These are phyloP conservation scores for Melaleuca alternifolia DNA, from an alignment of 345 rosid genomes.

Conservation along the genomic window DNA sequence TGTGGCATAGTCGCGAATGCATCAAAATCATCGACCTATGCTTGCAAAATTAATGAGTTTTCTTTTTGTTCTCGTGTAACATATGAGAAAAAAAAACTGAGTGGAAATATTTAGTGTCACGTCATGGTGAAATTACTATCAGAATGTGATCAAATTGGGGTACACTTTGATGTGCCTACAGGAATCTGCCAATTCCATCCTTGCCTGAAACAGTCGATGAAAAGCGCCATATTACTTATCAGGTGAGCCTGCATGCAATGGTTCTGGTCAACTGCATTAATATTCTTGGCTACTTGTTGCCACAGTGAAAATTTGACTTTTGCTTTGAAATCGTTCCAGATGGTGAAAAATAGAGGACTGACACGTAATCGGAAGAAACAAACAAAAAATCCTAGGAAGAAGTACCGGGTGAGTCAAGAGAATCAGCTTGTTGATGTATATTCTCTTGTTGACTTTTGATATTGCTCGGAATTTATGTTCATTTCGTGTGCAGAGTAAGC, in stretches of 20 bases:
- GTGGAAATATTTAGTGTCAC: too few relatives aligned
- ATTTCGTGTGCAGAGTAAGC: slow-evolving; percentile 31
- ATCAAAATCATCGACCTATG: too few relatives aligned
- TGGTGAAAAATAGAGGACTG: slow-evolving; percentile 57
- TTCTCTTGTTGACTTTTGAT: background rate
- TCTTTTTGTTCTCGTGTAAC: too few relatives aligned
- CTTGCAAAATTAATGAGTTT: too few relatives aligned
- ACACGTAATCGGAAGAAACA: slow-evolving; percentile 55
- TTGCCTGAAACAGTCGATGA: slow-evolving; percentile 59
- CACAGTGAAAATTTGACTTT: background rate
- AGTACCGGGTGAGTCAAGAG: slow-evolving; percentile 42
- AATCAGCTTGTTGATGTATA: background rate
- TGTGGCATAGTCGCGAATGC: too few relatives aligned
- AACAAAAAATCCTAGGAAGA: slow-evolving; percentile 74
- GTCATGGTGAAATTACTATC: too few relatives aligned
- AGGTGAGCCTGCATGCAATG: slow-evolving; percentile 23
- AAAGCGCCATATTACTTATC: slow-evolving; percentile 40
- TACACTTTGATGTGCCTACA: slow-evolving; percentile 2
- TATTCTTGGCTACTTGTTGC: background rate
- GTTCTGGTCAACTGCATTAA: background rate
- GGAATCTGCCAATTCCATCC: slow-evolving; percentile 20
- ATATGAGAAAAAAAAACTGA: too few relatives aligned
- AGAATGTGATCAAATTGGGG: background rate
- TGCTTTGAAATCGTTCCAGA: slow-evolving; percentile 23
- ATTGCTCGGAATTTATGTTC: background rate